Percentiles rank a stretch among this genome's conserved stretches.
Evolutionary conservation across 345 rosid genomes (phyloP).

Genomic region (Populus nigra): DNA sequence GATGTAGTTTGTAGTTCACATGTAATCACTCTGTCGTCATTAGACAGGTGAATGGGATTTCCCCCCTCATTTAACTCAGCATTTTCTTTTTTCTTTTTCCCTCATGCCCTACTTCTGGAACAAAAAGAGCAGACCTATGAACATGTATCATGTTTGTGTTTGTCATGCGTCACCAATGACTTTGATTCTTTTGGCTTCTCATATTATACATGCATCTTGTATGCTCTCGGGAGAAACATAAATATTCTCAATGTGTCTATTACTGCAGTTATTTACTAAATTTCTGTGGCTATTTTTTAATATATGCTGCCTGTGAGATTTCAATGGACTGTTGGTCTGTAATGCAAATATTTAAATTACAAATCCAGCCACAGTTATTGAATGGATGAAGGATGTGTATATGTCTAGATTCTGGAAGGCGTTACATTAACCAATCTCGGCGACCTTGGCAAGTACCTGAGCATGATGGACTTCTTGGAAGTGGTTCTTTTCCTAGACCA

Average conservation of each 20-base stretch:
- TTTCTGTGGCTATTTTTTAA: neutral
- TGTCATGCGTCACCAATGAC: neutral
- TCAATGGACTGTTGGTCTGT: neutral
- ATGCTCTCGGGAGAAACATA: neutral
- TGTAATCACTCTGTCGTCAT: neutral
- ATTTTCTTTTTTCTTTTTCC: neutral
- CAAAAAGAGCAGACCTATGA: neutral
- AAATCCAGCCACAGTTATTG: neutral
- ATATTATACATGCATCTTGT: neutral
- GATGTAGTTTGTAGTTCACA: neutral
- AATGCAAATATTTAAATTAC: neutral
- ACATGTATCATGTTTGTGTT: neutral
- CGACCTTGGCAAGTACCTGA: slow-evolving; percentile 79
- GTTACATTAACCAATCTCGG: slow-evolving; percentile 64
- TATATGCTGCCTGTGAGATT: neutral
- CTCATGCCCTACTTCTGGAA: neutral
- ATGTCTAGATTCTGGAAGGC: slow-evolving; percentile 62
- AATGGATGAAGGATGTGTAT: neutral
- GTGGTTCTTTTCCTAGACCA: slow-evolving; percentile 87
- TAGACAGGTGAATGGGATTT: neutral
- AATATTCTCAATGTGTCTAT: neutral
- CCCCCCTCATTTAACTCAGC: no score
- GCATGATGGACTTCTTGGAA: slow-evolving; percentile 97
- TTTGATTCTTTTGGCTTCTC: neutral
- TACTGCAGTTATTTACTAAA: neutral